These are phyloP conservation scores for Parascedosporium putredinis DNA, from an alignment of 2,329 filamentous ascomycete genomes.

Conservation along the genomic window DNA sequence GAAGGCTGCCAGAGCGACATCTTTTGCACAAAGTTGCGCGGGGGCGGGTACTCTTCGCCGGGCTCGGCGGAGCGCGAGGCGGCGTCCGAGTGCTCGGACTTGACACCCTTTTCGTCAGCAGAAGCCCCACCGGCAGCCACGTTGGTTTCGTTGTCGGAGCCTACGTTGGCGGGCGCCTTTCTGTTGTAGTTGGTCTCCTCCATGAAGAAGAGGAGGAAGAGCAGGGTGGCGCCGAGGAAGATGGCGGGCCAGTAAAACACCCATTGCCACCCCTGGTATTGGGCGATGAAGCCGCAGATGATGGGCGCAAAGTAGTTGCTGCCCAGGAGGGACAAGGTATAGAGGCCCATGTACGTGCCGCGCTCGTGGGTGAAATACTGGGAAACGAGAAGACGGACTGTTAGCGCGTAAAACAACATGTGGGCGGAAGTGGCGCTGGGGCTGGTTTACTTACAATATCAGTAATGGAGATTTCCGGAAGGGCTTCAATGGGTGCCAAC, in stretches of 20 bases:
- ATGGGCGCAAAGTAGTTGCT: slow-evolving; percentile 34
- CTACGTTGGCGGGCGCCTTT: neutral
- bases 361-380: slow-evolving; percentile 30
- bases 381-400: neutral
- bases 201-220: slow-evolving; percentile 43
- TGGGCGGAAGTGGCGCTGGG: neutral
- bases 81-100: slow-evolving; percentile 9
- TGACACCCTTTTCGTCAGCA: neutral
- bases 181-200: slow-evolving; percentile 45
- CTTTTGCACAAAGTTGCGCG: slow-evolving; percentile 31
- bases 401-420: slow-evolving; percentile 11
- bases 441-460: slow-evolving; percentile 21
- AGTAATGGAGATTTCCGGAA: slow-evolving; percentile 33
- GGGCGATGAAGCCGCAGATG: slow-evolving; percentile 33
- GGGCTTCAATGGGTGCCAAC: slow-evolving; percentile 32
- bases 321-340: slow-evolving; percentile 27
- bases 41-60: slow-evolving; percentile 12
- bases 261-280: slow-evolving; percentile 29
- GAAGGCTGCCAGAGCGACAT: slow-evolving; percentile 30
- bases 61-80: neutral
- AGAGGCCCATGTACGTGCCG: slow-evolving; percentile 31
- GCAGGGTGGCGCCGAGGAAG: slow-evolving; percentile 23
- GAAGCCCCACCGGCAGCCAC: neutral
- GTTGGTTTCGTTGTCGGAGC: neutral
- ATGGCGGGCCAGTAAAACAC: slow-evolving; percentile 32